These are phyloP conservation scores for Endocarpon pusillum DNA, from an alignment of 495 filamentous ascomycete species.

Conservation along the genomic window DNA sequence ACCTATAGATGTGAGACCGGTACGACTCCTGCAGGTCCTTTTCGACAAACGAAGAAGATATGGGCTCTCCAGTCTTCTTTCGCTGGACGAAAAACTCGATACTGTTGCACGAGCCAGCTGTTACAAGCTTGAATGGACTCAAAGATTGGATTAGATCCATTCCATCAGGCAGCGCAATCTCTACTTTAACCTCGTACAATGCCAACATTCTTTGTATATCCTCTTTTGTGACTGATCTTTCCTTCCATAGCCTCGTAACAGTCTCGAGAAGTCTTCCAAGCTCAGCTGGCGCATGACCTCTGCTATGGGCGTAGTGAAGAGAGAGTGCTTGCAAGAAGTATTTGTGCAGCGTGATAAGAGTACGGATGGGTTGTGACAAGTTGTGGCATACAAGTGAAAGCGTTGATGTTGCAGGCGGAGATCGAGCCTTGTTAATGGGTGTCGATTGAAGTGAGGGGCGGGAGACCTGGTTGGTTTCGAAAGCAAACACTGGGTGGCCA, in stretches of 20 bases:
- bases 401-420: too few species aligned
- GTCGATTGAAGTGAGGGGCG: too few species aligned
- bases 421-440: too few species aligned
- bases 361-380: constrained; percentile 2
- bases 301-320: constrained; percentile 26
- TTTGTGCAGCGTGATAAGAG: constrained; percentile 23
- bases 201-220: constrained; percentile 28
- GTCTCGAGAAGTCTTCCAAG: constrained; percentile 24
- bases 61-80: constrained; percentile 1
- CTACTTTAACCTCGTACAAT: constrained; percentile 16
- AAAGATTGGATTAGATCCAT: neutral
- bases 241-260: constrained; percentile 28
- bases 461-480: too few species aligned
- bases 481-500: too few species aligned
- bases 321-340: constrained; percentile 24
- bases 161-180: constrained; percentile 10
- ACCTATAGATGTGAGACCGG: neutral
- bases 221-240: constrained; percentile 26
- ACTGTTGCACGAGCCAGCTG: constrained; percentile 21
- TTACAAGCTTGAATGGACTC: constrained; percentile 28
- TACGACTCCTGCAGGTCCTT: constrained; percentile 15
- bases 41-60: constrained; percentile 10
- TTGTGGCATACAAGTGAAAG: too few species aligned
- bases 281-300: constrained; percentile 20
- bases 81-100: constrained; percentile 1